Conservation (phyloP, 2,329 filamentous ascomycete species). For the Fusarium sp. region DNA sequence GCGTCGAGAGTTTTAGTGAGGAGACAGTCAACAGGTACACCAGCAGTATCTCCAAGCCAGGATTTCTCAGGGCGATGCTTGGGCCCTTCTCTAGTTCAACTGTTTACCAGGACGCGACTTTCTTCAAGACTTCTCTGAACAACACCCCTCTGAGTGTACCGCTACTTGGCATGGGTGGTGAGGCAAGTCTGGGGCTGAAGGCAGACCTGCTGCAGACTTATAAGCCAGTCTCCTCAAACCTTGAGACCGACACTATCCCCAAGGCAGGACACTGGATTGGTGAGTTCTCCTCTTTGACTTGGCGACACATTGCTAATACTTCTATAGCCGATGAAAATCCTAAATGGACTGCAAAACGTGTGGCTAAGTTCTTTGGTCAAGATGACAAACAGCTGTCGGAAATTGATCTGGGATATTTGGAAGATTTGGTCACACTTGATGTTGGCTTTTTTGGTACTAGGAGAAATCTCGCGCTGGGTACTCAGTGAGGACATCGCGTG, state of each 20-base stretch:
- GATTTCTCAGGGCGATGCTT: slow-evolving; percentile 58
- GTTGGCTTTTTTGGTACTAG: slow-evolving; percentile 32
- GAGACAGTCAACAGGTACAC: slow-evolving; percentile 57
- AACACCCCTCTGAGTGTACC: slow-evolving; percentile 29
- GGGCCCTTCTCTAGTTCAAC: slow-evolving; percentile 53
- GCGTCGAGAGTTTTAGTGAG: slow-evolving; percentile 53
- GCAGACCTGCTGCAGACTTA: slow-evolving; percentile 9
- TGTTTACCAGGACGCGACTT: slow-evolving; percentile 52
- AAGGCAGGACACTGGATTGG: slow-evolving; percentile 50
- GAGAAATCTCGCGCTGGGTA: slow-evolving; percentile 6
- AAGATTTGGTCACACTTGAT: slow-evolving; percentile 37
- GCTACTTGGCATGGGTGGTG: slow-evolving; percentile 46
- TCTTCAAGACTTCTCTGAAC: slow-evolving; percentile 53
- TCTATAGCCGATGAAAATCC: slow-evolving; percentile 46
- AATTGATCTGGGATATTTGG: slow-evolving; percentile 37
- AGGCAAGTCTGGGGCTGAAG: slow-evolving; percentile 44
- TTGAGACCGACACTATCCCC: slow-evolving; percentile 42
- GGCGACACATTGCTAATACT: background rate
- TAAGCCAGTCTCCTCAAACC: slow-evolving; percentile 23
- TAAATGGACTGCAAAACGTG: slow-evolving; percentile 36
- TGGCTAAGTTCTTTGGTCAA: slow-evolving; percentile 34
- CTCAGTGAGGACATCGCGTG: too few relatives aligned
- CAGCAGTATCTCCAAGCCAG: slow-evolving; percentile 58
- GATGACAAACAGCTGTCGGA: slow-evolving; percentile 9
- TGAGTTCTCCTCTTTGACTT: background rate